phyloP scores from a whole-genome alignment of 495 filamentous ascomycete genomes.

The Aspergillus incahuasiensis region DNA sequence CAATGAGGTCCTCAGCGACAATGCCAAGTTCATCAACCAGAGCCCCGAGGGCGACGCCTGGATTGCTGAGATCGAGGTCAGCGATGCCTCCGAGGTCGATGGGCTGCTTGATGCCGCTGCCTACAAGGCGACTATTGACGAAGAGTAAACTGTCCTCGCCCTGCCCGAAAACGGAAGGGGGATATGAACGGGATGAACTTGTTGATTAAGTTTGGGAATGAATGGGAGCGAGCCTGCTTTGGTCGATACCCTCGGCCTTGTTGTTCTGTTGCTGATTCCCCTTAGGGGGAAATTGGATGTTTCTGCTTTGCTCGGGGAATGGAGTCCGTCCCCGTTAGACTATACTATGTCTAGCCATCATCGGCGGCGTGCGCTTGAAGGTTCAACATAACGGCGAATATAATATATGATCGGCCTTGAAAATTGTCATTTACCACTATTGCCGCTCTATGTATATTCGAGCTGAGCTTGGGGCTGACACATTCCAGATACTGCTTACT shows the following conservation, averaged over 20 bases:
- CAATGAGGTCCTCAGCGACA: slow-evolving; percentile 73
- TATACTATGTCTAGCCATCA: slow-evolving; percentile 6
- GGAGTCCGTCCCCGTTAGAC: slow-evolving; percentile 6
- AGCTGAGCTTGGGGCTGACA: no score
- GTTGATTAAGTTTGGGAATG: neutral
- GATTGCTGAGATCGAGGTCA: slow-evolving; percentile 82
- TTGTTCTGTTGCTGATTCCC: neutral
- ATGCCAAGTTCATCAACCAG: slow-evolving; percentile 80
- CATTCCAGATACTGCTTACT: no score
- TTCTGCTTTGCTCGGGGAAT: neutral
- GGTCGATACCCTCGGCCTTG: neutral
- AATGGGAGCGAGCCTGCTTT: neutral
- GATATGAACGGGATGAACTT: neutral
- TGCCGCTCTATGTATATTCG: neutral
- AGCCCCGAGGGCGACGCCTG: slow-evolving; percentile 82
- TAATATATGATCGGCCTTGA: neutral
- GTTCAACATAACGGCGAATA: slow-evolving; percentile 12
- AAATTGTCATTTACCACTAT: no score
- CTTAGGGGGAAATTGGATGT: slow-evolving; percentile 13
- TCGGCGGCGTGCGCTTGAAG: slow-evolving; percentile 7
- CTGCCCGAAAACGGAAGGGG: no score
- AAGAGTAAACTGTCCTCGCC: slow-evolving; percentile 20
- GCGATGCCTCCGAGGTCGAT: slow-evolving; percentile 65
- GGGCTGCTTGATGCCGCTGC: slow-evolving; percentile 64
- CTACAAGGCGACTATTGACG: slow-evolving; percentile 69